Conservation (phyloP, 495 filamentous ascomycete genomes). For the Podospora tetraspora region DNA sequence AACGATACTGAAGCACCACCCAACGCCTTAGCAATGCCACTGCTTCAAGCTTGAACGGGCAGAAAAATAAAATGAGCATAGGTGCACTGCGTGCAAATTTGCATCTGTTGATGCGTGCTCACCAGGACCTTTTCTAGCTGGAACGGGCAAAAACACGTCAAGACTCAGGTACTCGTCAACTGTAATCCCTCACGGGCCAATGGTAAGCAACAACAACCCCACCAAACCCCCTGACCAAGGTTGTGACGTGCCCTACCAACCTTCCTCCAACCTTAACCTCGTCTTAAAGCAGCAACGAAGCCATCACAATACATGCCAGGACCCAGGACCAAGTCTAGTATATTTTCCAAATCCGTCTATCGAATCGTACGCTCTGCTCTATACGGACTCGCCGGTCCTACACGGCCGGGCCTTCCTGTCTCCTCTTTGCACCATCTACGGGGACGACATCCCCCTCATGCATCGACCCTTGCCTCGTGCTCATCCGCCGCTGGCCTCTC, state of each 20-base stretch:
- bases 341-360: not conserved
- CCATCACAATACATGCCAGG: not conserved
- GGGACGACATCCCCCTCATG: slow-evolving; percentile 33
- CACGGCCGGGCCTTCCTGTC: not conserved
- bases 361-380: not conserved
- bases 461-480: slow-evolving; percentile 35
- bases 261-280: not conserved
- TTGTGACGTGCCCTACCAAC: not conserved
- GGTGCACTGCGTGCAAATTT: not conserved
- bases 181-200: not conserved
- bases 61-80: not conserved
- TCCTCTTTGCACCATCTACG: not conserved
- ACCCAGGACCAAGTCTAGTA: not conserved
- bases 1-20: slow-evolving; percentile 9
- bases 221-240: not conserved
- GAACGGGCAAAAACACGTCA: not conserved
- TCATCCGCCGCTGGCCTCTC: slow-evolving; percentile 50
- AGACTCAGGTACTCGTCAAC: not conserved
- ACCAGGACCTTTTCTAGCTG: not conserved
- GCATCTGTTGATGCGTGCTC: not conserved
- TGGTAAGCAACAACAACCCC: not conserved
- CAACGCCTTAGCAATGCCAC: slow-evolving; percentile 1
- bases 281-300: not conserved
- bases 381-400: not conserved
- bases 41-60: too few relatives aligned